phyloP scores from a whole-genome alignment of 257 asterid species.

The Fraxinus anomala region DNA sequence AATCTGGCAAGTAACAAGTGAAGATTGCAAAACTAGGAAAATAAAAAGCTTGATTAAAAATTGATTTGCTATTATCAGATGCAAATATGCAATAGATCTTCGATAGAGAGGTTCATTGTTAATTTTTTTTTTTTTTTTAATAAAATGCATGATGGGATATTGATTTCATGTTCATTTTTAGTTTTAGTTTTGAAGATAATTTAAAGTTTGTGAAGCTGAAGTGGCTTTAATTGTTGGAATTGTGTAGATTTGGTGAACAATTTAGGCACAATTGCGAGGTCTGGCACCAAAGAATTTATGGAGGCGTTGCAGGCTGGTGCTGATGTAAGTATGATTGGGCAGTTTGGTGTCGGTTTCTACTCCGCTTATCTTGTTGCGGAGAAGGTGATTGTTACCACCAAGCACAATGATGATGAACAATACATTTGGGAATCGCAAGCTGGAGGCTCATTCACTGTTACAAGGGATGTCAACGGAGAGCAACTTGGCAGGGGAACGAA shows the following conservation, averaged over 20 bases:
- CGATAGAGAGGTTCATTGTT: background rate
- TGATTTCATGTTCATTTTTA: background rate
- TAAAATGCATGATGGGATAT: background rate
- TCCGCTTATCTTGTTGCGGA: constrained; percentile 85
- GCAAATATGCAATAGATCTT: background rate
- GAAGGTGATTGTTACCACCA: constrained; percentile 69
- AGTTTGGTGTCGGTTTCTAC: constrained; percentile 80
- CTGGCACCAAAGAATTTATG: constrained; percentile 83
- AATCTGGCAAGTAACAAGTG: background rate
- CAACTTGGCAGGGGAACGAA: constrained; percentile 81
- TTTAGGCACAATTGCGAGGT: constrained; percentile 78
- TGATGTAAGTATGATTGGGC: constrained; percentile 92
- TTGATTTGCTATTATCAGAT: background rate
- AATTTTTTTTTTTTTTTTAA: too few relatives aligned
- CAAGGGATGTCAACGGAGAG: constrained; percentile 69
- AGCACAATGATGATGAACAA: constrained; percentile 80
- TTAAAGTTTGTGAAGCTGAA: background rate
- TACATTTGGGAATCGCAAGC: constrained; percentile 85
- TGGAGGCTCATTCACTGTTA: constrained; percentile 75
- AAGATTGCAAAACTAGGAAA: background rate
- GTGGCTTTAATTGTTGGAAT: background rate
- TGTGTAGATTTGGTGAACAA: constrained; percentile 74
- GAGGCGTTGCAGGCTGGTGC: constrained; percentile 90
- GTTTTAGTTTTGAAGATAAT: background rate
- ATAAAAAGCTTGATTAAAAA: background rate